Evolutionary conservation across 2,329 filamentous ascomycete species (phyloP), one percentile per base, ranked within the genome.

Genomic region (Fusarium brevicatenulatum): DNA sequence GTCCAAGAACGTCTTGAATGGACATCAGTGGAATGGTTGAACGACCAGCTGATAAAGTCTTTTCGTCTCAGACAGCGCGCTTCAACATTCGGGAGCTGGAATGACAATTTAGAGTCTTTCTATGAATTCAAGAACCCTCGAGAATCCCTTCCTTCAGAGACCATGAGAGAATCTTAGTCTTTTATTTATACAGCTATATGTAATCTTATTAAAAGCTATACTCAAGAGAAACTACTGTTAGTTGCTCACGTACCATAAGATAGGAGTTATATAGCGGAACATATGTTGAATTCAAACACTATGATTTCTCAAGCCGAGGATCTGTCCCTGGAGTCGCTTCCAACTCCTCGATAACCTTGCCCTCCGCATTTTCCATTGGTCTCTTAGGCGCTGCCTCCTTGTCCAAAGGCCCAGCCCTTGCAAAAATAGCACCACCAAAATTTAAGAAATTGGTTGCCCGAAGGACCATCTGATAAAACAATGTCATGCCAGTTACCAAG

Each of bases 381-480:
- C 21, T 44, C 19, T 62, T 54, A 4, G 66, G 63, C 19, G 63
- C 63, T 4, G 34, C 43, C n/a, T 72, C 63, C 44, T 75, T 75
- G 11, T 73, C 63, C 4, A 76, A 37, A 1, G 66, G 68, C 2
- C 74, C 74, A 3, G 74, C 46, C 10, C 42, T 46, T 19, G 72
- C 54, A 43, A 76, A 73, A 1, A 72, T 32, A 18, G 74, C 63
- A 12, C 75, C 75, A n/a, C 70, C 61, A 11, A 77, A 39, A 15
- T 36, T 54, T 4, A 76, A 34, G 4, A 77, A 15, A 32, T 56
- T 77, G 16, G 47, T 62, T 0, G 46, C 30, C 1, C 75, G 74
- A 11, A 76, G 47, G 3, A 75, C 8, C 74, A 77, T 77, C 64
- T 61, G 62, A n/a, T 63, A 72, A 40, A 58, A 71, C 4, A 77